Base-by-base conservation (phyloP, 257 asterid genomes). In the Gardenia jasminoides region DNA sequence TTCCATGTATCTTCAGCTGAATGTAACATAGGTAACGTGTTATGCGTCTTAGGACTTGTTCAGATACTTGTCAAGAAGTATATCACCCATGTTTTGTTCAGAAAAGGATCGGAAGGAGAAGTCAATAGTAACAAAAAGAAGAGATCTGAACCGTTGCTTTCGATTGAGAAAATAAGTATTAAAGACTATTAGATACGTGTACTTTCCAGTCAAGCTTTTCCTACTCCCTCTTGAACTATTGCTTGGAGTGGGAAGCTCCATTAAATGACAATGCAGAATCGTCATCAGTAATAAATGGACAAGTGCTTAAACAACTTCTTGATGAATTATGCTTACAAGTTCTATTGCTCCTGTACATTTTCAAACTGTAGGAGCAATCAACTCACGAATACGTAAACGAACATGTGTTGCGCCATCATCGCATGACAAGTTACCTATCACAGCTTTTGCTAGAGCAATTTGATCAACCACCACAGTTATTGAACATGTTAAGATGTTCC, bases 231-330 rank as follows among this genome's bases (percentile, higher is more conserved):
- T 41, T 68, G 50, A 59, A 69, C 44, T 31, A 78, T 70, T 78
- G 52, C 52, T 78, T 36, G 64, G 58, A 41, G 22, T 3, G 0
- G 39, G 62, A 33, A 69, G 47, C 71, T 54, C n/a, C 72, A 78
- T 70, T 71, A 74, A 61, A 71, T 50, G n/a, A 79, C 62, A 22
- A 8, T 70, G 65, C 72, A 79, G 82, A 74, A 71, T n/a, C 28
- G 64, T 56, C 76, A 54, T 47, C 81, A 48, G 43, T 28, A 30
- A 71, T 70, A 30, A 36, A 70, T 75, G 70, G 52, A 59, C 69
- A 16, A 10, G 31, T 41, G 2, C 43, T 56, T 74, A 3, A 47
- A 61, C 67, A 24, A 61, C 20, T n/a, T 61, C 31, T 61, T n/a
- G 31, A 61, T 61, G 31, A 24, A 24, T 8, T 24, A 61, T 61